These are phyloP conservation scores for Spizellomyces punctatus DNA, from an alignment of 192 early-diverging fungal species.

Conservation along the genomic window DNA sequence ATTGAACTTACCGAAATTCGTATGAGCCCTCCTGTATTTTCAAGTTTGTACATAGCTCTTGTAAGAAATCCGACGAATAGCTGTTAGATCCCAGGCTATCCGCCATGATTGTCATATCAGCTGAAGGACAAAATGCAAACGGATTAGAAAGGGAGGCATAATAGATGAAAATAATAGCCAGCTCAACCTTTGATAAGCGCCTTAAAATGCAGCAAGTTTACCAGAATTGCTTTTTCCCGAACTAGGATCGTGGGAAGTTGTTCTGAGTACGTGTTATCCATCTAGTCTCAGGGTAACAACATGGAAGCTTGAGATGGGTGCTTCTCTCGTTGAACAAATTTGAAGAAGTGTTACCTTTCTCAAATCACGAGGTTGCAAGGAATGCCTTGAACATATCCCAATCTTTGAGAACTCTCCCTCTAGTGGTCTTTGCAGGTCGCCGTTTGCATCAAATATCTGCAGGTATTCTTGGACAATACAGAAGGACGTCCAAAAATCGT, in stretches of 20 bases:
- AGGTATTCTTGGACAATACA: neutral
- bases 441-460: conserved; percentile 19
- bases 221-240: conserved; percentile 76
- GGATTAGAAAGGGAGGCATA: no score
- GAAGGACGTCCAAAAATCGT: neutral
- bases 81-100: conserved; percentile 35
- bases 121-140: conserved; percentile 15
- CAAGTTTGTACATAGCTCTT: conserved; percentile 78
- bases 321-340: neutral
- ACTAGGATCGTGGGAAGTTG: conserved; percentile 83
- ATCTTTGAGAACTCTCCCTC: conserved; percentile 34
- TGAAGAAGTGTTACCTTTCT: conserved; percentile 66
- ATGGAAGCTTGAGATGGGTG: neutral
- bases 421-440: conserved; percentile 6
- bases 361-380: conserved; percentile 82
- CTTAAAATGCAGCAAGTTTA: conserved; percentile 80
- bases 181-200: conserved; percentile 71
- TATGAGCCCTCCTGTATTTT: conserved; percentile 35
- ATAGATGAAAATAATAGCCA: no score
- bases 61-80: conserved; percentile 73
- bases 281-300: neutral
- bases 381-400: conserved; percentile 76
- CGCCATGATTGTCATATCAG: conserved; percentile 76
- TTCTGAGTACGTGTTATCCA: conserved; percentile 57
- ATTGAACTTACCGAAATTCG: conserved; percentile 38